These are phyloP conservation scores for Termitomyces sp. DNA, from an alignment of 1,284 basidiomycete species.

Conservation along the genomic window DNA sequence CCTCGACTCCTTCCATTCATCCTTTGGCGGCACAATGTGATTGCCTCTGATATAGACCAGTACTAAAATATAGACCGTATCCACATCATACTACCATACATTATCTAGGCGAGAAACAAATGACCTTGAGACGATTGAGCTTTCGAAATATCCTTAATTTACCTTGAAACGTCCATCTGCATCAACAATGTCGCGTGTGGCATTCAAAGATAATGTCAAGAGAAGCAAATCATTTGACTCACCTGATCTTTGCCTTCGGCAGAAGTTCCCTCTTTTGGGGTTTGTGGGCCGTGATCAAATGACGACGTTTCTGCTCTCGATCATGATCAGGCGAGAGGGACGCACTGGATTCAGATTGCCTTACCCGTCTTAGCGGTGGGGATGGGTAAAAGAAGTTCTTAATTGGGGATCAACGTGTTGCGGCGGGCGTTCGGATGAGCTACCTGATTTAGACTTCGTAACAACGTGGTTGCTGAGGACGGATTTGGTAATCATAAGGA, in stretches of 20 bases:
- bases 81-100: not conserved
- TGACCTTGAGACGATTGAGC: not conserved
- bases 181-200: not conserved
- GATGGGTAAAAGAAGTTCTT: slow-evolving; percentile 8
- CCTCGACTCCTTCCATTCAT: not conserved
- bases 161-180: not conserved
- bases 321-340: slow-evolving; percentile 18
- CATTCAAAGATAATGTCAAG: not conserved
- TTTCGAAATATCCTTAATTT: not conserved
- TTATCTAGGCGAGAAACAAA: not conserved
- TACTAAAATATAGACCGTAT: not conserved
- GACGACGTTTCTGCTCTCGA: slow-evolving; percentile 13
- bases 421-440: slow-evolving; percentile 3
- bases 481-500: slow-evolving; percentile 9
- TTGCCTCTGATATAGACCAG: not conserved
- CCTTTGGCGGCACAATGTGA: not conserved
- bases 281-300: slow-evolving; percentile 9
- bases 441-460: slow-evolving; percentile 13
- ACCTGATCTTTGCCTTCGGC: slow-evolving; percentile 2
- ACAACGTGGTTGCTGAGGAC: slow-evolving; percentile 9
- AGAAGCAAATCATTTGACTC: not conserved
- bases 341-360: not conserved
- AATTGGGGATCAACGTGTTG: slow-evolving; percentile 7
- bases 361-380: slow-evolving; percentile 2
- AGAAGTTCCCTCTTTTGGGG: not conserved